These are phyloP conservation scores for Neltuma alba DNA, from an alignment of 306 rosid species.

Conservation along the genomic window DNA sequence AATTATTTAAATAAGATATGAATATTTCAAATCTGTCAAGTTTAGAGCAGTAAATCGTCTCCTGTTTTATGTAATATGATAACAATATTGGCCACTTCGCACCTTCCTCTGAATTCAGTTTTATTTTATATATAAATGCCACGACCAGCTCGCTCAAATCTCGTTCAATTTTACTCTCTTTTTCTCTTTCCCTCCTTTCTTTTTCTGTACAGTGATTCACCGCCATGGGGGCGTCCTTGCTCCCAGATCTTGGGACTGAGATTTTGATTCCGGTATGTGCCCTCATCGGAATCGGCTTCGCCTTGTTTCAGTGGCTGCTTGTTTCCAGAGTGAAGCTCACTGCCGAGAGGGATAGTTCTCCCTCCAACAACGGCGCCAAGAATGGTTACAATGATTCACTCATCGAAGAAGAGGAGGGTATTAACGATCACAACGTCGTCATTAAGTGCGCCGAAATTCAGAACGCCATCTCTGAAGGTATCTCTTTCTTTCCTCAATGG, in stretches of 20 bases:
- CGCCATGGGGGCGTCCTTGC: constrained; percentile 50
- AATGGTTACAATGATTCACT: constrained; percentile 59
- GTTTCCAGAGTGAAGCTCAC: constrained; percentile 61
- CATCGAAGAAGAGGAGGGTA: constrained; percentile 71
- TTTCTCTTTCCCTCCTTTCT: not conserved
- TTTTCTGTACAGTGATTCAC: not conserved
- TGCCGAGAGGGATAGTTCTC: constrained; percentile 28
- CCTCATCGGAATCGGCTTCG: constrained; percentile 56
- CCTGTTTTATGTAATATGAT: not conserved
- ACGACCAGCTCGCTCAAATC: not conserved
- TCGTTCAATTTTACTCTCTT: not conserved
- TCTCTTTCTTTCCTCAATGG: not conserved
- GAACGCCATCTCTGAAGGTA: constrained; percentile 68
- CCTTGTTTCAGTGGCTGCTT: constrained; percentile 57
- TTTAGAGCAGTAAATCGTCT: too few relatives aligned
- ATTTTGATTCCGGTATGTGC: constrained; percentile 64
- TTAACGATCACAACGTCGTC: constrained; percentile 68
- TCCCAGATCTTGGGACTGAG: constrained; percentile 67
- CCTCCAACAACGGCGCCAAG: constrained; percentile 30
- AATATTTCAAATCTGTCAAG: too few relatives aligned
- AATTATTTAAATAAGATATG: too few relatives aligned
- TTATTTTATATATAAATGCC: not conserved
- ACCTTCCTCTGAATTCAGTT: not conserved
- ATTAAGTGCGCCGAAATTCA: constrained; percentile 71
- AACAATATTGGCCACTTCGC: not conserved